These are phyloP conservation scores for Halteria grandinella DNA, from an alignment of 73 alveolate species.

Conservation along the genomic window DNA sequence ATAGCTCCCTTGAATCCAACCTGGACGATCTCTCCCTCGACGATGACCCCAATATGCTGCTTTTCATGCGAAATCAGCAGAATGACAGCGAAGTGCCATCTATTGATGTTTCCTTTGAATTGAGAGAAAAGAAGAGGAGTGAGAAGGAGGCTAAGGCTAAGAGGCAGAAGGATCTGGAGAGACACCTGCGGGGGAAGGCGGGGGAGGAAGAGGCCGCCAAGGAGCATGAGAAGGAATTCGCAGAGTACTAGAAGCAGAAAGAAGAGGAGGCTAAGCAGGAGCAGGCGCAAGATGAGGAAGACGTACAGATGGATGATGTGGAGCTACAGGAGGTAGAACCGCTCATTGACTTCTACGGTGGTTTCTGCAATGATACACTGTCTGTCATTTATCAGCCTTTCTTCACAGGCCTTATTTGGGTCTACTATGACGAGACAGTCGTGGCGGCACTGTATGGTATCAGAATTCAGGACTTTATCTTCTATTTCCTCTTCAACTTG, in stretches of 20 bases:
- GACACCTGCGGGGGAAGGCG: neutral
- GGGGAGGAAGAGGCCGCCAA: conserved; percentile 10
- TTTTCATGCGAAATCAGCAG: neutral
- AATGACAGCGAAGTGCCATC: conserved; percentile 30
- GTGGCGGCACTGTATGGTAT: conserved; percentile 79
- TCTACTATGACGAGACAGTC: conserved; percentile 81
- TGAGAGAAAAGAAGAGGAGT: conserved; percentile 30
- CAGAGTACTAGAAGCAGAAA: conserved; percentile 25
- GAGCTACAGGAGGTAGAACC: conserved; percentile 77
- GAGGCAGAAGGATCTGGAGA: conserved; percentile 1
- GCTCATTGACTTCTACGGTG: conserved; percentile 47
- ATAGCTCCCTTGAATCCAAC: neutral
- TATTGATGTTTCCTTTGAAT: conserved; percentile 13
- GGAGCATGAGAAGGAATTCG: conserved; percentile 36
- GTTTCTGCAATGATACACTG: conserved; percentile 67
- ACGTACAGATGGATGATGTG: conserved; percentile 56
- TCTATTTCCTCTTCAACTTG: conserved; percentile 80
- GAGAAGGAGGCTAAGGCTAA: conserved; percentile 28
- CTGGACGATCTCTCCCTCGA: conserved; percentile 5
- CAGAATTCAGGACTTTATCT: conserved; percentile 70
- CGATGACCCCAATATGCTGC: conserved; percentile 14
- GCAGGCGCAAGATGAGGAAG: conserved; percentile 55
- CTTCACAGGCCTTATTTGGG: conserved; percentile 75
- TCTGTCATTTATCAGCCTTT: conserved; percentile 60
- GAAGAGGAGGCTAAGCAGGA: conserved; percentile 18